Evolutionary conservation across 202 grass and related monocot genomes (phyloP).

Genomic region (Alloteropsis angusta): DNA sequence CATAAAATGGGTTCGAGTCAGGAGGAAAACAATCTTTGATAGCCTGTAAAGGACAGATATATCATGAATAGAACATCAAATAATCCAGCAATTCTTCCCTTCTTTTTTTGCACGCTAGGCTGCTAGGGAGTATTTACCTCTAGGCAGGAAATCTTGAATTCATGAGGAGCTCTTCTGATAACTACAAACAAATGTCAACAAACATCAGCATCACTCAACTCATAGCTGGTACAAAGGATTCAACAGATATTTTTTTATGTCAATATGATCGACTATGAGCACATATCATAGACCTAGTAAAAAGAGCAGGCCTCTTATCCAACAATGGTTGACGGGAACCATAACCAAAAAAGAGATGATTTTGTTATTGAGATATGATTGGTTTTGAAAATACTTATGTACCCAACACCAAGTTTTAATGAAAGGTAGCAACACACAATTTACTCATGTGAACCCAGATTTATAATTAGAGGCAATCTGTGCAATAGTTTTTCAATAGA

Average conservation of each 20-base stretch:
- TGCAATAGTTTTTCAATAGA: not conserved
- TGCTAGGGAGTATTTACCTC: slow-evolving; percentile 39
- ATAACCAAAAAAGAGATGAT: not conserved
- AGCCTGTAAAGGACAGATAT: slow-evolving; percentile 31
- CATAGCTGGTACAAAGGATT: slow-evolving; percentile 5
- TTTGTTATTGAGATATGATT: not conserved
- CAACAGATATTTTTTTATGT: not conserved
- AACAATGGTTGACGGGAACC: not conserved
- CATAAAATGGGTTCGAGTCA: slow-evolving; percentile 91
- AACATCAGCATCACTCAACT: slow-evolving; percentile 22
- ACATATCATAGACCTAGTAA: slow-evolving; percentile 2
- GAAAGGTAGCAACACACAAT: not conserved
- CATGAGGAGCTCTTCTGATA: slow-evolving; percentile 97
- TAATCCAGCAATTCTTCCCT: not conserved
- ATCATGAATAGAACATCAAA: slow-evolving; percentile 18
- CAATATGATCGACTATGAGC: not conserved
- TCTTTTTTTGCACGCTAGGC: not conserved
- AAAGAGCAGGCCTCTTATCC: not conserved
- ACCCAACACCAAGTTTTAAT: not conserved
- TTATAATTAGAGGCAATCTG: not conserved
- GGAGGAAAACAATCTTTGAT: slow-evolving; percentile 84
- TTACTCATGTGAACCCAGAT: not conserved
- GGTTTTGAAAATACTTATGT: not conserved
- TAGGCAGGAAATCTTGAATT: slow-evolving; percentile 98
- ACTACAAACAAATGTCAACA: slow-evolving; percentile 52